Evolutionary conservation across 345 rosid genomes (phyloP).

Genomic region (Brassica cretica): DNA sequence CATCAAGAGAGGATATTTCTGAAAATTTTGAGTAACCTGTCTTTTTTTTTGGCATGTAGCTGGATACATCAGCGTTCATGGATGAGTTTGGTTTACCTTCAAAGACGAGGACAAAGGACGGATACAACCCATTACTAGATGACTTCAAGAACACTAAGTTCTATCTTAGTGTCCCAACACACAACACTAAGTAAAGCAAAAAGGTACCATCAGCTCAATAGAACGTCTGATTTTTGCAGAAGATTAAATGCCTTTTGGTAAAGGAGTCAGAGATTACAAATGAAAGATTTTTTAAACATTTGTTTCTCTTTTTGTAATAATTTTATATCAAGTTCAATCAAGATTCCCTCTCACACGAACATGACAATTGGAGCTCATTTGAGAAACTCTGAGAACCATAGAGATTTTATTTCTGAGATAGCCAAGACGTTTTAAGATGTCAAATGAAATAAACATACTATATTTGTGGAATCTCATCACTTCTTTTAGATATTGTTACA

Average conservation of each 20-base stretch:
- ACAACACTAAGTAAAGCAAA: conserved; percentile 55
- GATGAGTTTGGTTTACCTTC: conserved; percentile 90
- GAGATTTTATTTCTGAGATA: too few species aligned
- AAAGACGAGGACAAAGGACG: conserved; percentile 84
- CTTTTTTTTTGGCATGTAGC: conserved; percentile 41
- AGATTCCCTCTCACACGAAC: not conserved
- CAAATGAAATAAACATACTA: too few species aligned
- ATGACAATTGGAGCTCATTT: too few species aligned
- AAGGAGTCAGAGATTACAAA: conserved; percentile 6
- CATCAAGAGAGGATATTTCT: not conserved
- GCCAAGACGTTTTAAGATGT: too few species aligned
- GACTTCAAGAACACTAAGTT: conserved; percentile 95
- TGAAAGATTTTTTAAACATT: not conserved
- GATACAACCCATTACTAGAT: conserved; percentile 90
- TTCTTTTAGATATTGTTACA: conserved; percentile 22
- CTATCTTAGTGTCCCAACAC: conserved; percentile 93
- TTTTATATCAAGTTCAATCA: not conserved
- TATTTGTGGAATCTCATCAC: not conserved
- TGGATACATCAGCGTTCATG: conserved; percentile 88
- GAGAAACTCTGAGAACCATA: too few species aligned
- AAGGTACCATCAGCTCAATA: conserved; percentile 24
- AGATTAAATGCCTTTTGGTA: not conserved
- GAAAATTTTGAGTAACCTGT: not conserved
- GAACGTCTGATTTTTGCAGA: conserved; percentile 19
- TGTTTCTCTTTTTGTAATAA: not conserved